Evolutionary conservation across 441 rosid species (phyloP).

Genomic region (Raphanus hybrid): DNA sequence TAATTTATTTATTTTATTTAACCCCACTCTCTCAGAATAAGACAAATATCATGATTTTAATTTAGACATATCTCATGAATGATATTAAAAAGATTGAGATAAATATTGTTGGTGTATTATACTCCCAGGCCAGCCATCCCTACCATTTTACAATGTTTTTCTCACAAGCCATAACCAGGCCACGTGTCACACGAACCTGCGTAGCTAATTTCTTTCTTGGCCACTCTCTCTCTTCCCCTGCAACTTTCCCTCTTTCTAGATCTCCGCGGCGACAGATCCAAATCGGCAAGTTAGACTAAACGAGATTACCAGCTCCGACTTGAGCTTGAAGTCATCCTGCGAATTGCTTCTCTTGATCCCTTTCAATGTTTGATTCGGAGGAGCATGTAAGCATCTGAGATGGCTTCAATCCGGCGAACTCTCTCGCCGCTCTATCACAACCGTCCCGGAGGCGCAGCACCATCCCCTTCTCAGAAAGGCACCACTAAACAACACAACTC

Average conservation of each 20-base stretch:
- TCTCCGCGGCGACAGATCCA: background rate
- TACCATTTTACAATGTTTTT: background rate
- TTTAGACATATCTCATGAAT: too few species aligned
- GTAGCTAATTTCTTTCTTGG: background rate
- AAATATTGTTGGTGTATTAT: too few species aligned
- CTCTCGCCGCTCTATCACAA: slow-evolving; percentile 74
- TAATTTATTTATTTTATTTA: too few species aligned
- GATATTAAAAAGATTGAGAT: too few species aligned
- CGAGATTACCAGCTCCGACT: background rate
- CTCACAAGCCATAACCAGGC: background rate
- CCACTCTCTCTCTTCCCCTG: background rate
- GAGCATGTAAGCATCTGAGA: slow-evolving; percentile 41
- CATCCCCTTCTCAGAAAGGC: slow-evolving; percentile 48
- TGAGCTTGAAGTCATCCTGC: background rate
- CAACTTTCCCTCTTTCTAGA: background rate
- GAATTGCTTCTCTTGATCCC: background rate
- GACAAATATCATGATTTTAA: too few species aligned
- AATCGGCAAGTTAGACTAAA: background rate
- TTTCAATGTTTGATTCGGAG: slow-evolving; percentile 21
- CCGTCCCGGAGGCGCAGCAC: slow-evolving; percentile 53
- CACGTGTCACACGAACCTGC: background rate
- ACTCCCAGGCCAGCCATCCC: background rate
- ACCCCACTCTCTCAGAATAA: too few species aligned
- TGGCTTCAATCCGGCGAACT: slow-evolving; percentile 93
- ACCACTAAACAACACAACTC: slow-evolving; percentile 48